phyloP scores from a whole-genome alignment of 331 rosid genomes.

The Pyrus hybrid region DNA sequence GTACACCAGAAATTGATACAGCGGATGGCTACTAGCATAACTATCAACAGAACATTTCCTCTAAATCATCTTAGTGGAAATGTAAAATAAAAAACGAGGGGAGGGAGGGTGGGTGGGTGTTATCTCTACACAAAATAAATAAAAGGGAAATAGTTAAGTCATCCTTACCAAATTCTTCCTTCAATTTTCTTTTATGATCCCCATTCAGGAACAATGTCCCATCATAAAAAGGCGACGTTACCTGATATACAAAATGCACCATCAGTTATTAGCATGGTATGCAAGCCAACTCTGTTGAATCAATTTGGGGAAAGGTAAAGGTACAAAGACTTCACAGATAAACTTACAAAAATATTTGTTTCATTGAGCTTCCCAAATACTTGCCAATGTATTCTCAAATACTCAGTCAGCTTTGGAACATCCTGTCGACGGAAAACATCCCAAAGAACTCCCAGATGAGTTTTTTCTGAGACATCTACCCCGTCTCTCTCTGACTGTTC shows the following conservation, averaged over 20 bases:
- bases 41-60: background rate
- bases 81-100: background rate
- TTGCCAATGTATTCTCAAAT: slow-evolving; percentile 51
- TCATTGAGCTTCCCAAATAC: slow-evolving; percentile 44
- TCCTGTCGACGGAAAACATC: slow-evolving; percentile 78
- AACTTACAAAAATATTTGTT: slow-evolving; percentile 45
- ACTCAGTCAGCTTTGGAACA: slow-evolving; percentile 63
- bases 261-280: slow-evolving; percentile 18
- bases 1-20: background rate
- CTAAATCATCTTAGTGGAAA: background rate
- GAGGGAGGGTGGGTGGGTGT: background rate
- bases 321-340: background rate
- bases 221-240: slow-evolving; percentile 59
- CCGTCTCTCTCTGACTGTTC: slow-evolving; percentile 31
- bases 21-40: background rate
- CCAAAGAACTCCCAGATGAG: slow-evolving; percentile 66
- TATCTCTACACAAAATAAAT: background rate
- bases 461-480: slow-evolving; percentile 36
- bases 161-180: slow-evolving; percentile 84
- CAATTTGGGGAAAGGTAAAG: background rate
- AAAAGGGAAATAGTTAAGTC: background rate
- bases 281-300: slow-evolving; percentile 12
- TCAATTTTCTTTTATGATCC: slow-evolving; percentile 69
- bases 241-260: slow-evolving; percentile 37
- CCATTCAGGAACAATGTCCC: slow-evolving; percentile 59